phyloP scores from a whole-genome alignment of 805 yeast species.

The Candida saitoana region DNA sequence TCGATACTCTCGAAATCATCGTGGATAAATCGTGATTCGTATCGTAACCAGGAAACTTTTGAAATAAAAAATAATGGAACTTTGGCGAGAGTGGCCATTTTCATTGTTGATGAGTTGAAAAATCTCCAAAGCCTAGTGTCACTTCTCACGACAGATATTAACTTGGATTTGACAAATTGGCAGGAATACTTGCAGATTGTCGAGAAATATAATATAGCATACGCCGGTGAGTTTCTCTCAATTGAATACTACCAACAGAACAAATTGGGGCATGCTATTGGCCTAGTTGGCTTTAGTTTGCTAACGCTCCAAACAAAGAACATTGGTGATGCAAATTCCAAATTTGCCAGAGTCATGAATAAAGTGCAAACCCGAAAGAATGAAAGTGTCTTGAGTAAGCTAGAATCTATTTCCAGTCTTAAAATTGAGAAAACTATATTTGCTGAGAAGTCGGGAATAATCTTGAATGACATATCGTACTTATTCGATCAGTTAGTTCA shows the following conservation, averaged over 20 bases:
- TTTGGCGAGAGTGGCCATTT: slow-evolving; percentile 43
- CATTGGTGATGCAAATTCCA: slow-evolving; percentile 11
- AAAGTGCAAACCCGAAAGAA: slow-evolving; percentile 28
- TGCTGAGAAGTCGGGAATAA: slow-evolving; percentile 28
- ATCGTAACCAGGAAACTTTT: slow-evolving; percentile 17
- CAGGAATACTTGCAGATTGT: slow-evolving; percentile 25
- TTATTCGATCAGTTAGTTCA: slow-evolving; percentile 40
- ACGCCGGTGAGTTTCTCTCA: slow-evolving; percentile 42
- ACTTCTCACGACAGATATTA: background rate
- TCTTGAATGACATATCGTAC: slow-evolving; percentile 32
- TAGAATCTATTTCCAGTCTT: slow-evolving; percentile 33
- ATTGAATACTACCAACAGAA: slow-evolving; percentile 44
- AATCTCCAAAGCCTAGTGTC: slow-evolving; percentile 18
- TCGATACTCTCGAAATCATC: slow-evolving; percentile 36
- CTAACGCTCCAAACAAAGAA: slow-evolving; percentile 34
- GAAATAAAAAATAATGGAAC: slow-evolving; percentile 31
- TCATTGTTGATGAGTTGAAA: slow-evolving; percentile 30
- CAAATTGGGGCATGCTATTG: slow-evolving; percentile 45
- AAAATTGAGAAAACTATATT: slow-evolving; percentile 33
- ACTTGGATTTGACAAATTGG: slow-evolving; percentile 20
- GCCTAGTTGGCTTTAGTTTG: slow-evolving; percentile 36
- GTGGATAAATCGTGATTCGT: slow-evolving; percentile 30
- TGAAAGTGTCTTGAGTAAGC: slow-evolving; percentile 25
- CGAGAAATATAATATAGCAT: slow-evolving; percentile 35
- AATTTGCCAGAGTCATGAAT: slow-evolving; percentile 18